Base-by-base conservation (phyloP, 1,139 yeast species). In the Magnusiomyces paraingens region DNA sequence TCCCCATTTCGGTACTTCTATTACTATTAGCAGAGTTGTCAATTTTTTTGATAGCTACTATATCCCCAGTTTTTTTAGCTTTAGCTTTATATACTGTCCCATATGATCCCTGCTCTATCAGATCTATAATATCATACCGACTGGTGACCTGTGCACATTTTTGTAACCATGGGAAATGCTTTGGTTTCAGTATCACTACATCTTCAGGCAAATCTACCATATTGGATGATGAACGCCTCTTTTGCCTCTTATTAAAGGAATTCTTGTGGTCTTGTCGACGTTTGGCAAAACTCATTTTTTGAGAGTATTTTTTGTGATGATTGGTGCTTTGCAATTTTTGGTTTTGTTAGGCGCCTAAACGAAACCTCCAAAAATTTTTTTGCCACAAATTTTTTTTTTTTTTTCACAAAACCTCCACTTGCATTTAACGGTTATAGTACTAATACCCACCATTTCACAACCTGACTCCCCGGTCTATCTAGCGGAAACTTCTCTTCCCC, bases 31-130 rank as follows among this genome's bases (percentile, higher is more conserved):
- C 84, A 8, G 76, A 67, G 58, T 80, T 84, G 57, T 86, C 68
- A 50, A 83, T 69, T 61, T 76, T 75, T 61, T 83, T 83, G 61
- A 83, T 69, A 1, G 88, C 89, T 22, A 82, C 85, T 57, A 71
- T 67, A 54, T 78, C 81, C 5, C 75, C 73, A 0, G 85, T 80
- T 3, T 71, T 63, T 26, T 70, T 66, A 57, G 82, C 80, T 47
- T 69, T 70, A 5, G 84, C 87, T 74, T 72, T 77, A 57, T 67
- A 72, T 26, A 76, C 79, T 42, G 72, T 70, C 8, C 79, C 80
- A 58, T 73, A 75, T 0, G 77, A 71, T 32, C 79, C 79, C 57
- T 74, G 77, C 22, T 76, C 77, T 40, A 75, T 63, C 20, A 57
- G 58, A 45, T 64, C 63, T 26, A 69, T 50, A 15, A 55, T 50